A percentile compares a stretch with the other conserved stretches of the same genome.
Conservation (phyloP, 176 grass and related monocot species). For the Triticum dicoccoides region DNA sequence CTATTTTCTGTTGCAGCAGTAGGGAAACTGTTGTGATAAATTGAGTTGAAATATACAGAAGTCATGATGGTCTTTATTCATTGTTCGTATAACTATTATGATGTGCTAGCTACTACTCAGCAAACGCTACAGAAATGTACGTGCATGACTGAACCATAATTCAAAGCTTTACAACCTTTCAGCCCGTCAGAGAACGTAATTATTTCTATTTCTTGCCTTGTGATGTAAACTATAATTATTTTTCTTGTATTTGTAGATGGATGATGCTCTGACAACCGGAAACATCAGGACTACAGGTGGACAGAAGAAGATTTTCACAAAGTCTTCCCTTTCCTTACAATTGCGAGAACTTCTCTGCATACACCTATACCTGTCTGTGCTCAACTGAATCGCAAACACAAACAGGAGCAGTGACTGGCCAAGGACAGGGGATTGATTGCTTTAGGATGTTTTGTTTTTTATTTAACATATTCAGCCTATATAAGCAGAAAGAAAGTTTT, state of each 20-base stretch:
- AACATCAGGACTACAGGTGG: slow-evolving; percentile 76
- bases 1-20: neutral
- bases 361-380: too few species aligned
- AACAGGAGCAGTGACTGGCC: too few species aligned
- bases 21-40: slow-evolving; percentile 1
- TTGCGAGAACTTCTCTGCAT: slow-evolving; percentile 55
- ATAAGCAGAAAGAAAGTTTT: too few species aligned
- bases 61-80: neutral
- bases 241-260: slow-evolving; percentile 63
- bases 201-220: neutral
- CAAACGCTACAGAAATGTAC: neutral
- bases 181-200: neutral
- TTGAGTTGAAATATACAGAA: neutral
- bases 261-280: slow-evolving; percentile 89
- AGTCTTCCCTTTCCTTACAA: slow-evolving; percentile 89
- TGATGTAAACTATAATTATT: neutral
- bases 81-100: too few species aligned
- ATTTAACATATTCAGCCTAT: too few species aligned
- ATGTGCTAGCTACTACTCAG: neutral
- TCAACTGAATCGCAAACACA: too few species aligned
- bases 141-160: neutral
- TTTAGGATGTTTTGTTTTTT: too few species aligned
- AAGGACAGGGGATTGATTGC: too few species aligned
- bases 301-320: slow-evolving; percentile 77
- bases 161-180: neutral